A percentile compares a stretch with the other conserved stretches of the same genome.
phyloP scores from a whole-genome alignment of 2,329 filamentous ascomycete species.

The Fusarium cicatricum region DNA sequence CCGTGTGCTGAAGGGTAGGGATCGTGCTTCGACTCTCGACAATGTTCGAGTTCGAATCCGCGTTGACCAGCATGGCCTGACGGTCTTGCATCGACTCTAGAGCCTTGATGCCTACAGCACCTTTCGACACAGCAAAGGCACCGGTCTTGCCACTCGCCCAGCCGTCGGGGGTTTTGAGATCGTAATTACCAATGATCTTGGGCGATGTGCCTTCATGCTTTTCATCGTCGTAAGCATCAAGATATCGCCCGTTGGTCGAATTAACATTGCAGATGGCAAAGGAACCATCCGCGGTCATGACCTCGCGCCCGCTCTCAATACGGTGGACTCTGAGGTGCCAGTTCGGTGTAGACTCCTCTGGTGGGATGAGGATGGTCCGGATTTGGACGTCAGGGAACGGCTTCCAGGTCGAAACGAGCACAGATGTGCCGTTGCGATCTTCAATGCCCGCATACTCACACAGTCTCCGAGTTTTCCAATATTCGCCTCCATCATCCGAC shows the following conservation, averaged over 20 bases:
- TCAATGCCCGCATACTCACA: constrained; percentile 72
- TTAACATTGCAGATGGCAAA: constrained; percentile 73
- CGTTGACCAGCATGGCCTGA: constrained; percentile 72
- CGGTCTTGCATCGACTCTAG: constrained; percentile 60
- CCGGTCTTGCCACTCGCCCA: constrained; percentile 60
- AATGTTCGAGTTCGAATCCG: constrained; percentile 82
- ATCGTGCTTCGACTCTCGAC: constrained; percentile 76
- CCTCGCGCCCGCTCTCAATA: constrained; percentile 65
- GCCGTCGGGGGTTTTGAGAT: constrained; percentile 61
- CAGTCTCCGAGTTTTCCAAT: constrained; percentile 78
- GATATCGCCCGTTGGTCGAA: constrained; percentile 56
- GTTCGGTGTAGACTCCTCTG: constrained; percentile 64
- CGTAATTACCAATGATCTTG: constrained; percentile 68
- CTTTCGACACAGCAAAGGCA: constrained; percentile 66
- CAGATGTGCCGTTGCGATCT: constrained; percentile 60
- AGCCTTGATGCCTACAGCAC: constrained; percentile 64
- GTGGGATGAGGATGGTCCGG: constrained; percentile 71
- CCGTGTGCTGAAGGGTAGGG: constrained; percentile 71
- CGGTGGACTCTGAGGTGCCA: constrained; percentile 76
- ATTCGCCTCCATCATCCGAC: constrained; percentile 79
- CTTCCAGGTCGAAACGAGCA: constrained; percentile 74
- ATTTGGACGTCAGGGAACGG: constrained; percentile 75
- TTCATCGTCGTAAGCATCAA: constrained; percentile 58
- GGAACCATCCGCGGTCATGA: constrained; percentile 77
- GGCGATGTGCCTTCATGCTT: constrained; percentile 61